phyloP scores from a whole-genome alignment of 2,329 filamentous ascomycete species.

The Talaromyces sp. region DNA sequence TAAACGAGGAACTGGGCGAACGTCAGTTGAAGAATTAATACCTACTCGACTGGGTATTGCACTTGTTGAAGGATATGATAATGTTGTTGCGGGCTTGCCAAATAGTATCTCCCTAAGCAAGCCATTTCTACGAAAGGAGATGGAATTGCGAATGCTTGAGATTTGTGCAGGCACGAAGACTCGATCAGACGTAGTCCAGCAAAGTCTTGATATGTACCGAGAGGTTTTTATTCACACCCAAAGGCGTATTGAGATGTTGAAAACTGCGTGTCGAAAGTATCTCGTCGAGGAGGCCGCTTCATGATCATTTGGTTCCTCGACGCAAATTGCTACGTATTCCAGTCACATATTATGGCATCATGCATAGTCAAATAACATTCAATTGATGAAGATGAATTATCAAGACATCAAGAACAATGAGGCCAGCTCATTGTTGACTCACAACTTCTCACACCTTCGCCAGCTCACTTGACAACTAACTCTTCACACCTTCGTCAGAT shows the following conservation, averaged over 20 bases:
- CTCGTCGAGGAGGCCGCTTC: constrained; percentile 44
- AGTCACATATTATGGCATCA: neutral
- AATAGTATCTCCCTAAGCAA: constrained; percentile 75
- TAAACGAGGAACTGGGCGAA: constrained; percentile 52
- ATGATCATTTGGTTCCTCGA: neutral
- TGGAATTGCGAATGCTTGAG: constrained; percentile 95
- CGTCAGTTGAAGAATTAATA: constrained; percentile 78
- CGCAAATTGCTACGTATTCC: neutral
- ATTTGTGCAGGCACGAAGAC: constrained; percentile 87
- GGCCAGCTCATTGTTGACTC: too few species aligned
- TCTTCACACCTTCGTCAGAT: too few species aligned
- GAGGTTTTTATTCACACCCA: constrained; percentile 82
- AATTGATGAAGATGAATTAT: too few species aligned
- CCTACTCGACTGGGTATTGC: constrained; percentile 90
- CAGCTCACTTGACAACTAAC: too few species aligned
- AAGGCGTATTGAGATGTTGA: constrained; percentile 69
- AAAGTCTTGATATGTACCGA: constrained; percentile 84
- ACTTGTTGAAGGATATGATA: constrained; percentile 90
- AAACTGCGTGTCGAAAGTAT: constrained; percentile 61
- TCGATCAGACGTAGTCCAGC: constrained; percentile 72
- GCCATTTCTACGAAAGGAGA: constrained; percentile 94
- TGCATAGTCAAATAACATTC: too few species aligned
- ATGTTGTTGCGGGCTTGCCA: constrained; percentile 81
- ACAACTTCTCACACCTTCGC: too few species aligned
- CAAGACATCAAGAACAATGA: too few species aligned